Percentiles rank a stretch among this genome's conserved stretches.
These are phyloP conservation scores for Botryotinia convoluta DNA, from an alignment of 2,329 filamentous ascomycete species.

Conservation along the genomic window DNA sequence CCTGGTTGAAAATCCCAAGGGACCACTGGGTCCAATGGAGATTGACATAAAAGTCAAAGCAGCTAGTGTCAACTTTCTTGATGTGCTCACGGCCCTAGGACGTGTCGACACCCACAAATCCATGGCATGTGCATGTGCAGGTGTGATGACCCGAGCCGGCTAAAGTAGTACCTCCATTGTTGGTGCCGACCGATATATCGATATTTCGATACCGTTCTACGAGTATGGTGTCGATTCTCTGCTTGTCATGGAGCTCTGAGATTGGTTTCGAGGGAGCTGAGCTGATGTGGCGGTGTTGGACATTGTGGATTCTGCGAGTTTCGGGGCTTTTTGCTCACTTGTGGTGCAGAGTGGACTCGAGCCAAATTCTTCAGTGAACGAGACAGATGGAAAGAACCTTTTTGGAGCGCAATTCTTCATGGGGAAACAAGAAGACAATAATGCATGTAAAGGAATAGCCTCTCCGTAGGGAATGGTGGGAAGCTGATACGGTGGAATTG, in stretches of 20 bases:
- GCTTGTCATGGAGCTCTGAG: conserved; percentile 31
- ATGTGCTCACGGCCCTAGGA: neutral
- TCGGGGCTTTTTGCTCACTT: no score
- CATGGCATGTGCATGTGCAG: neutral
- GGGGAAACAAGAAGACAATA: no score
- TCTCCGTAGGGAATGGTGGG: no score
- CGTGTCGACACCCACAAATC: neutral
- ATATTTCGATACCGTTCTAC: neutral
- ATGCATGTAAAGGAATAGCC: no score
- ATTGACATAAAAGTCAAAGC: neutral
- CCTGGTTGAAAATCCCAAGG: neutral
- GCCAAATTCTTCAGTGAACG: no score
- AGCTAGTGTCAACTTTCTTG: neutral
- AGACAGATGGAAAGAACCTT: no score
- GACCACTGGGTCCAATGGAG: neutral
- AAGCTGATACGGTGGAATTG: no score
- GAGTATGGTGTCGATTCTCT: conserved; percentile 40
- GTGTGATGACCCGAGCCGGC: neutral
- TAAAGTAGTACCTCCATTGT: conserved; percentile 28
- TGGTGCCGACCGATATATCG: conserved; percentile 29
- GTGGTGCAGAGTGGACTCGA: no score
- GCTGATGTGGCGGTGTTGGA: no score
- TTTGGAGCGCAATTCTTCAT: no score
- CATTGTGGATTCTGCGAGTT: no score
- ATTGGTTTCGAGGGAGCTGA: conserved; percentile 39